These are phyloP conservation scores for Marasmius sp. DNA, from an alignment of 1,284 basidiomycete genomes.

Conservation along the genomic window DNA sequence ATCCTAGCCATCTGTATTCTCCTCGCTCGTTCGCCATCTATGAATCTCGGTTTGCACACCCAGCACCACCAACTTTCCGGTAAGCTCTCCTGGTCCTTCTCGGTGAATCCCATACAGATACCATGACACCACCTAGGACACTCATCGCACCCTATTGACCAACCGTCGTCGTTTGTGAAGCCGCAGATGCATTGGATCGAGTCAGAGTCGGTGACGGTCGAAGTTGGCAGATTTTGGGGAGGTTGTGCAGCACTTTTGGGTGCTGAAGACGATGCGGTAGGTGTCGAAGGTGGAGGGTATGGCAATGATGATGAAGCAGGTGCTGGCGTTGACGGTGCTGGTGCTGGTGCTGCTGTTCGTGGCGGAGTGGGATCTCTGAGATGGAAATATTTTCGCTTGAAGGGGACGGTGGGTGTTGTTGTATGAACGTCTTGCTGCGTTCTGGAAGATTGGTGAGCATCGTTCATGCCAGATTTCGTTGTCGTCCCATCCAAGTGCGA, in stretches of 20 bases:
- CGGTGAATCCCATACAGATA: slow-evolving; percentile 77
- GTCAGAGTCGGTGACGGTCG: slow-evolving; percentile 4
- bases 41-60: slow-evolving; percentile 50
- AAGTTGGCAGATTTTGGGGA: neutral
- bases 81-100: slow-evolving; percentile 59
- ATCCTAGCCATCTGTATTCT: slow-evolving; percentile 38
- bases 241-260: neutral
- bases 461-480: too few species aligned
- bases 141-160: slow-evolving; percentile 88
- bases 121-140: slow-evolving; percentile 92
- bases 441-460: neutral
- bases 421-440: neutral
- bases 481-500: too few species aligned
- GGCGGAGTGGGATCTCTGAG: neutral
- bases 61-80: slow-evolving; percentile 77
- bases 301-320: neutral
- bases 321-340: neutral
- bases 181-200: slow-evolving; percentile 75
- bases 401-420: neutral
- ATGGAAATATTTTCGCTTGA: neutral
- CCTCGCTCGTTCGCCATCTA: slow-evolving; percentile 48
- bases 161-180: slow-evolving; percentile 81
- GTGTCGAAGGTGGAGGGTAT: neutral
- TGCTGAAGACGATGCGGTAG: too few species aligned
- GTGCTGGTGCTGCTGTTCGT: neutral